Conservation (phyloP, 2,329 filamentous ascomycete genomes). For the Aspergillus ochraceoroseus region DNA sequence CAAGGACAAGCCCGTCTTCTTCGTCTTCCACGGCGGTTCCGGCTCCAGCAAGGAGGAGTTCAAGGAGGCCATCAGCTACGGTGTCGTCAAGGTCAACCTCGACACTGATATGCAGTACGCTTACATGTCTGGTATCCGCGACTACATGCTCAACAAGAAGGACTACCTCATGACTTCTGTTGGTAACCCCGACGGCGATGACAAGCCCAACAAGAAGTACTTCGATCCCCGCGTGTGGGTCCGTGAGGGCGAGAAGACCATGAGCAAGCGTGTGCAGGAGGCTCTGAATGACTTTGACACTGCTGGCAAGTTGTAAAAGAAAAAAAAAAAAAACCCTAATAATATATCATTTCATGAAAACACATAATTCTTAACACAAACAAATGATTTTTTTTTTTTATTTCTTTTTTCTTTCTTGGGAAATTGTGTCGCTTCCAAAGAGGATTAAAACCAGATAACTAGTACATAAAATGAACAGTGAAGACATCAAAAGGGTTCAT, state of each 20-base stretch:
- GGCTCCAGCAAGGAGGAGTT: conserved; percentile 89
- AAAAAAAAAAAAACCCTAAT: neutral
- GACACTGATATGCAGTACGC: conserved; percentile 97
- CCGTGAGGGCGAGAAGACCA: conserved; percentile 89
- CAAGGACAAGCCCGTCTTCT: conserved; percentile 90
- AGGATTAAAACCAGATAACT: too few relatives aligned
- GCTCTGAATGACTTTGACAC: conserved; percentile 92
- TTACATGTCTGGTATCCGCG: conserved; percentile 86
- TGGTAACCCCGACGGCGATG: conserved; percentile 89
- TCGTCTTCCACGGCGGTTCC: conserved; percentile 98
- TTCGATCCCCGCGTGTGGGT: conserved; percentile 92
- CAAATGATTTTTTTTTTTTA: too few relatives aligned
- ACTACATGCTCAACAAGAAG: conserved; percentile 92
- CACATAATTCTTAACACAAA: too few relatives aligned
- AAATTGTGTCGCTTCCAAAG: too few relatives aligned
- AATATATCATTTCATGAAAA: too few relatives aligned
- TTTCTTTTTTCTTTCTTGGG: too few relatives aligned
- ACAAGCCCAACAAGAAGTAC: conserved; percentile 99
- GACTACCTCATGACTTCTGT: conserved; percentile 84
- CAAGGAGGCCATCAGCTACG: conserved; percentile 78
- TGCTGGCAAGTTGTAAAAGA: conserved; percentile 65
- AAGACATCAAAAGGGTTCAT: too few relatives aligned
- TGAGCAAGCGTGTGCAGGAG: conserved; percentile 72
- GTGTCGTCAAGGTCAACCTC: conserved; percentile 99
- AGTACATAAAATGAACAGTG: too few relatives aligned